Base-by-base conservation (phyloP, 2,329 filamentous ascomycete species). In the Diaporthe longicolla region DNA sequence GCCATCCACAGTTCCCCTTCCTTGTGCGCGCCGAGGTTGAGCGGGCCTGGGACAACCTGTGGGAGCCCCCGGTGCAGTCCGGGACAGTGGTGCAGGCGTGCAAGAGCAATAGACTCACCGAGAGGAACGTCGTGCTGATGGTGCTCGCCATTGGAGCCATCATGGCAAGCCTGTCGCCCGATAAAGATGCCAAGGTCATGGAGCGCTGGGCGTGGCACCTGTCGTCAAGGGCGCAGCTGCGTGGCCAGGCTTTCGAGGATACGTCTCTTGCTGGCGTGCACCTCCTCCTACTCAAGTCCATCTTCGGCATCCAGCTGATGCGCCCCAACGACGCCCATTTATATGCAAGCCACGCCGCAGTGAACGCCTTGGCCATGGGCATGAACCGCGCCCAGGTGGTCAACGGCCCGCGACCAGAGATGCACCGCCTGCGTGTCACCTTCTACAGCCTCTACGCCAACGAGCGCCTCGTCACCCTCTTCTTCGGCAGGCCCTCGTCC, bases 261-360 rank as follows among this genome's bases (percentile, higher is more conserved):
- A 63, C 59, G 17, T 63, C 59, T 24, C 40, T 63, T 0, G 59
- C n/a, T 0, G 40, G 40, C 24, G 59, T 63, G 2, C 40, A 63
- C 40, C 59, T 63, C 15, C 40, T 48, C 1, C 24, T 63, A 5
- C 40, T 63, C 40, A 63, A 63, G 40, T 63, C 59, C 10, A 63
- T 63, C 40, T 63, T 63, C 40, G 59, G 59, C 40, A 63, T 63
- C 40, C 59, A 63, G 40, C 40, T 63, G 26, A 63, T 63, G 40
- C 59, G 59, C 24, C 59, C 59, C 59, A 63, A 63, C 26, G 59
- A 63, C 4, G 26, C 59, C 0, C 59, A 63, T 17, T 1, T 63
- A 8, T 63, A 63, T 15, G 59, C 59, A 9, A 63, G 59, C 59
- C 59, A 63, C 40, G 59, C 59, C 10, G 59, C 59, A 40, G 19